Evolutionary conservation across 306 rosid species (phyloP), one percentile per base, ranked within the genome.

Genomic region (Prinsepia uniflora): DNA sequence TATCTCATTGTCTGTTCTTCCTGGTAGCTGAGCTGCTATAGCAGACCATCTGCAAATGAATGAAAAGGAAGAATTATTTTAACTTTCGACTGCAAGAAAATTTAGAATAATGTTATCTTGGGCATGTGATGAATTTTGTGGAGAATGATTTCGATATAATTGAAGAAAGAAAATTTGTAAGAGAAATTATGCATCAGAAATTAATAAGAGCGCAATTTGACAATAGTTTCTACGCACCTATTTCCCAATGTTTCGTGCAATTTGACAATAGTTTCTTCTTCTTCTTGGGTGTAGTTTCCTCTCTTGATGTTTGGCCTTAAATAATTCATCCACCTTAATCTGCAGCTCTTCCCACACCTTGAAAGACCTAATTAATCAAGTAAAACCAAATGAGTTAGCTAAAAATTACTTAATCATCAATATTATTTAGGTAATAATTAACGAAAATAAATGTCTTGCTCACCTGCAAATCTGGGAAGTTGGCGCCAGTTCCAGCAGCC

Each of bases 401-500:
- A 56, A 22, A 36, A 56, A 22, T 6, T 5, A 42, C 52, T 70
- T 42, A 18, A 20, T 2, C 7, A 30, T 2, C 7, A 30, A 30
- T 30, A 30, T 30, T 30, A 3, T 30, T 30, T 30, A 30, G 36
- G 36, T 30, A 30, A 30, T 30, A 30, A 30, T 30, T 30, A 30
- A 30, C 4, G 2, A 30, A 30, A 30, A 30, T 30, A 3, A 30
- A 30, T 30, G 3, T 30, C 36, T 13, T 22, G 4, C 58, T 49
- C 76, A 90, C 97, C 98, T 65, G 98, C 96, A 83, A 86, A 92
- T 70, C 66, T 86, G 65, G 98, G 98, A 5, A 90, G 87, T 68
- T 90, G 96, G 12, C 98, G 98, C 98, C 98, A 92, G 78, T 92
- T 92, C 96, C 96, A 90, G 61, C 76, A 70, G 43, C 98, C 98